These are phyloP conservation scores for Solioccasus polychromus DNA, from an alignment of 768 basidiomycete genomes.

Conservation along the genomic window DNA sequence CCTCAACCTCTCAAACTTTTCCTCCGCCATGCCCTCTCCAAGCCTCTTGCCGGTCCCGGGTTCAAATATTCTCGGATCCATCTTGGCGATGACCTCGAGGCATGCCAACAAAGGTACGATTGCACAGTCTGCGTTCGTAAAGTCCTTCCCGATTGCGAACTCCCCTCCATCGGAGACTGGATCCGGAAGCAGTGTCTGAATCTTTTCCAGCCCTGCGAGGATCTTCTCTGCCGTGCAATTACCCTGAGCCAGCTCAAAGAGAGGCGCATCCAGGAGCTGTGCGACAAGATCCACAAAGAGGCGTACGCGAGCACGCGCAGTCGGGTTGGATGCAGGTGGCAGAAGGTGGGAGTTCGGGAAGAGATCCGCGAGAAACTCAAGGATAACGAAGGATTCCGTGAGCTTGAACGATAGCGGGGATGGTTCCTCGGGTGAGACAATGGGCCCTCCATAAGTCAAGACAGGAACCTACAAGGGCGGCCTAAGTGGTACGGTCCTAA, in stretches of 20 bases:
- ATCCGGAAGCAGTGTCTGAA: constrained; percentile 22
- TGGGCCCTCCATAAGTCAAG: constrained; percentile 58
- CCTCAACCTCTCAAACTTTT: constrained; percentile 46
- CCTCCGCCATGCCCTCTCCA: constrained; percentile 37
- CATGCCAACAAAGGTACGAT: constrained; percentile 54
- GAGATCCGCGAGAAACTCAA: constrained; percentile 65
- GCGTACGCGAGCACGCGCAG: constrained; percentile 53
- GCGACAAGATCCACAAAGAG: constrained; percentile 58
- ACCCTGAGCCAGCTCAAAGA: constrained; percentile 31
- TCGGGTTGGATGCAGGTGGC: constrained; percentile 44
- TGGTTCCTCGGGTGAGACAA: constrained; percentile 49
- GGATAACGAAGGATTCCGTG: constrained; percentile 60
- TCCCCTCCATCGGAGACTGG: constrained; percentile 43
- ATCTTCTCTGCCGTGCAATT: background rate
- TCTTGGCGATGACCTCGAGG: constrained; percentile 38
- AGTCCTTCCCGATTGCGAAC: constrained; percentile 38
- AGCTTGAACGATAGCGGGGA: constrained; percentile 58
- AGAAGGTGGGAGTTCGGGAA: constrained; percentile 45
- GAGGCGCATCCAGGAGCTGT: constrained; percentile 39
- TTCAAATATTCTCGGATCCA: constrained; percentile 49
- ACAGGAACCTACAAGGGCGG: constrained; percentile 49
- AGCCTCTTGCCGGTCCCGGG: constrained; percentile 45
- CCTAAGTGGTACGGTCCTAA: background rate
- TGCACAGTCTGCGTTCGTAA: constrained; percentile 58
- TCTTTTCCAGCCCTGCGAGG: constrained; percentile 1